Evolutionary conservation across 805 yeast species (phyloP), one percentile per base, ranked within the genome.

Genomic region (Ogataea henricii): DNA sequence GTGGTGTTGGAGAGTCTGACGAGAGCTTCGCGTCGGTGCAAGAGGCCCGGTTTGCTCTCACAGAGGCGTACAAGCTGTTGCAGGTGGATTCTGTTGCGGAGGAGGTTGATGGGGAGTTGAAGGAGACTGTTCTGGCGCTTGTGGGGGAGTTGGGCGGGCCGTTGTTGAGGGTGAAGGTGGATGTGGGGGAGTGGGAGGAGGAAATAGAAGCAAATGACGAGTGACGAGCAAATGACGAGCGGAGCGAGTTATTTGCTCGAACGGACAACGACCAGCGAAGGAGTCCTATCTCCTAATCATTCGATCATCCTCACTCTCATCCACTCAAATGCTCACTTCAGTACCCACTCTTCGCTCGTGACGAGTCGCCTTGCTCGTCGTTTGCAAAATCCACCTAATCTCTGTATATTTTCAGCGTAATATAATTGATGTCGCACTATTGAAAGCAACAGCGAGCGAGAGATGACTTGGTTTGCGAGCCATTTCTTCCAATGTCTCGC

Each of bases 141-240:
- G 66, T 83, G 47, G 54, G 65, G 3, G 79, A 75, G 48, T 65
- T 87, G 32, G 95, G 92, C 2, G 90, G 89, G 9, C 79, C 80
- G 1, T 57, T 73, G 20, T 67, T 72, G 46, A 56, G 58, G 55
- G 51, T 63, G 42, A 73, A 68, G 5, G 72, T 65, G 49, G 73
- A 68, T 56, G 79, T 68, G 50, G 54, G 43, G 16, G 75, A 74
- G 45, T 79, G 84, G 83, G 84, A 79, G 52, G 72, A 70, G 37
- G 80, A 78, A 55, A 74, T 80, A 40, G 67, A 6, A 6, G n/a
- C n/a, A n/a, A n/a, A n/a, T n/a, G 36, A 32, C 9, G 36, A 32
- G 20, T 62, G 14, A 63, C 34, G 12, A n/a, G 34, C 17, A 9
- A 4, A 10, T 8, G 23, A 12, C 37, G 37, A 18, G 21, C 23